phyloP scores from a whole-genome alignment of 306 rosid species.

The Adenanthera pavonina region DNA sequence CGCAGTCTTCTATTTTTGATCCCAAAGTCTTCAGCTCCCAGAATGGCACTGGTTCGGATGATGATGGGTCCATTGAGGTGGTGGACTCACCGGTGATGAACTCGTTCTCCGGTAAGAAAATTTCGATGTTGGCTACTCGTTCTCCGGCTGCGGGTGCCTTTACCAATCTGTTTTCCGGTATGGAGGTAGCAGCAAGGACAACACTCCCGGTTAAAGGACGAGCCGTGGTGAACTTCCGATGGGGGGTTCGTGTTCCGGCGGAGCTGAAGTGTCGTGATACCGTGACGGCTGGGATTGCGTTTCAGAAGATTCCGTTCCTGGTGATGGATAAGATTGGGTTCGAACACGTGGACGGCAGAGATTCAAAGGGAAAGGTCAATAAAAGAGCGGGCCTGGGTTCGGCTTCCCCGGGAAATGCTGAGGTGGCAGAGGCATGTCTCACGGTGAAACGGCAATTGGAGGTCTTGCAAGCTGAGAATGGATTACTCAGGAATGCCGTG shows the following conservation, averaged over 20 bases:
- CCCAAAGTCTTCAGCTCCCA: conserved; percentile 9
- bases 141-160: conserved; percentile 43
- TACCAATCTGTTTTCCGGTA: conserved; percentile 59
- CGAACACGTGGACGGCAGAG: conserved; percentile 70
- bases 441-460: conserved; percentile 73
- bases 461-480: conserved; percentile 64
- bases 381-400: conserved; percentile 2
- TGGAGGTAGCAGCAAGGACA: conserved; percentile 76
- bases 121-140: conserved; percentile 35
- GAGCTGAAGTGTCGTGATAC: conserved; percentile 45
- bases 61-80: conserved; percentile 43
- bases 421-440: conserved; percentile 69
- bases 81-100: conserved; percentile 51
- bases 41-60: conserved; percentile 36
- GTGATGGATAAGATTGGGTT: conserved; percentile 91
- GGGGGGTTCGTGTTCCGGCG: conserved; percentile 87
- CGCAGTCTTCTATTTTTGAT: conserved; percentile 70
- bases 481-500: conserved; percentile 71
- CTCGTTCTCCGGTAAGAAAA: conserved; percentile 45
- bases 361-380: conserved; percentile 28
- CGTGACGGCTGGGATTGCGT: conserved; percentile 50
- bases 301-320: conserved; percentile 71
- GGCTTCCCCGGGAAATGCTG: conserved; percentile 40
- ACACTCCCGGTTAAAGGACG: conserved; percentile 58
- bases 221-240: conserved; percentile 68